phyloP scores from a whole-genome alignment of 495 filamentous ascomycete genomes.

The Penicillium robsamsonii region DNA sequence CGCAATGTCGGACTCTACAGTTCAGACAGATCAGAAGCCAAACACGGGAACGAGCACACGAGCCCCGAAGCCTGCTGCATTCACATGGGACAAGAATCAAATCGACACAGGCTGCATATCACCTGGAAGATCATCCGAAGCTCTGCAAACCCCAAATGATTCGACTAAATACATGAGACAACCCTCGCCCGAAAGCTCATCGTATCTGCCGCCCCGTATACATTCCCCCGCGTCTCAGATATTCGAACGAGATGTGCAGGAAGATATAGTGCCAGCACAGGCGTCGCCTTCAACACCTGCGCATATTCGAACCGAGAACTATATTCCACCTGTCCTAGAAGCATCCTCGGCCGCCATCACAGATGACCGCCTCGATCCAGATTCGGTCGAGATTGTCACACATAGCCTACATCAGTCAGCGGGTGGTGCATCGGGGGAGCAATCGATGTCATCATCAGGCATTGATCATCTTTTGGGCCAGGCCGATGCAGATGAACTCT shows the following conservation, averaged over 20 bases:
- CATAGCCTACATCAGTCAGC: conserved; percentile 80
- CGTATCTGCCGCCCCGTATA: conserved; percentile 56
- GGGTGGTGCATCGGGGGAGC: conserved; percentile 40
- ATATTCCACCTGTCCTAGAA: conserved; percentile 86
- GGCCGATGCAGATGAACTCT: conserved; percentile 61
- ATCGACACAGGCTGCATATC: conserved; percentile 23
- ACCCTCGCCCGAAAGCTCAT: conserved; percentile 46
- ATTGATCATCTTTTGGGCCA: conserved; percentile 33
- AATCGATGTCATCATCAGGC: conserved; percentile 32
- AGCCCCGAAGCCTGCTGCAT: conserved; percentile 22
- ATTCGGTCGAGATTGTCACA: conserved; percentile 85
- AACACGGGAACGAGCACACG: conserved; percentile 14
- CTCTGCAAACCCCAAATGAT: conserved; percentile 23
- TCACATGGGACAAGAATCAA: conserved; percentile 16
- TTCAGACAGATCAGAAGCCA: conserved; percentile 14
- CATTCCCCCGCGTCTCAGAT: conserved; percentile 76
- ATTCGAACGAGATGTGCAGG: conserved; percentile 92
- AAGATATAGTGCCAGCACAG: conserved; percentile 60
- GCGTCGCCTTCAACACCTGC: conserved; percentile 67
- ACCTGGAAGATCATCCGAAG: conserved; percentile 42
- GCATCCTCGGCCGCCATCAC: conserved; percentile 88
- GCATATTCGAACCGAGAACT: conserved; percentile 88
- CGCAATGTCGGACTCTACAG: conserved; percentile 9
- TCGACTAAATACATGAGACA: conserved; percentile 19
- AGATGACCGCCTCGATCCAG: conserved; percentile 49